Evolutionary conservation across 768 basidiomycete species (phyloP), one percentile per base, ranked within the genome.

Genomic region (Termitomyces sp.): DNA sequence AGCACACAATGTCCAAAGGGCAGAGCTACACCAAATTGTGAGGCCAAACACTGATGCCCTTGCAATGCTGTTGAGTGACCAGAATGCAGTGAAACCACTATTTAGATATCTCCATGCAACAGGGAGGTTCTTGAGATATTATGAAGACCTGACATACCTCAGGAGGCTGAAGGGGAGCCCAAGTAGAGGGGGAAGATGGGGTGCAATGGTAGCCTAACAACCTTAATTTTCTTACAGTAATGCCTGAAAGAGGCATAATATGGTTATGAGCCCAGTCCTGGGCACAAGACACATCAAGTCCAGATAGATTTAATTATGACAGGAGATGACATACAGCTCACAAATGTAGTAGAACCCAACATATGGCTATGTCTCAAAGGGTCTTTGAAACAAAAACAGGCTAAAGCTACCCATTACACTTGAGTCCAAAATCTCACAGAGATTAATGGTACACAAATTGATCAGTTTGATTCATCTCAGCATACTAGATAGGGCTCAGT

Each of bases 1-100:
- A 51, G 62, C 56, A n/a, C 71, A 72, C 55, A 31, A 3, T 5
- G 5, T 55, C 20, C 36, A 42, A 4, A 42, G 47, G 34, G 6
- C 20, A 29, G 34, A 5, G 3, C 8, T 57, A 3, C 25, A 57
- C 36, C 31, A 14, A 9, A 34, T n/a, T 3, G 31, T 49, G 3
- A 12, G 7, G n/a, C 46, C 36, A 5, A 31, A n/a, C 2, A 32
- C 46, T 8, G n/a, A 20, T 25, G n/a, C 32, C 34, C 25, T 57
- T 1, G 20, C 34, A 29, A 49, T 17, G 14, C 15, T 57, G 20
- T 46, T 57, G 5, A 25, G 56, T n/a, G 42, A 49, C 47, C 46
- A 36, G 10, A 46, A 25, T 8, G 6, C 11, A 14, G 20, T 45
- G 12, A 20, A 34, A 48, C 15, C 46, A 42, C 36, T 37, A 4